A percentile compares a stretch with the other conserved stretches of the same genome.
phyloP scores from a whole-genome alignment of 352 stramenopile species.

The Phytophthora capsici region DNA sequence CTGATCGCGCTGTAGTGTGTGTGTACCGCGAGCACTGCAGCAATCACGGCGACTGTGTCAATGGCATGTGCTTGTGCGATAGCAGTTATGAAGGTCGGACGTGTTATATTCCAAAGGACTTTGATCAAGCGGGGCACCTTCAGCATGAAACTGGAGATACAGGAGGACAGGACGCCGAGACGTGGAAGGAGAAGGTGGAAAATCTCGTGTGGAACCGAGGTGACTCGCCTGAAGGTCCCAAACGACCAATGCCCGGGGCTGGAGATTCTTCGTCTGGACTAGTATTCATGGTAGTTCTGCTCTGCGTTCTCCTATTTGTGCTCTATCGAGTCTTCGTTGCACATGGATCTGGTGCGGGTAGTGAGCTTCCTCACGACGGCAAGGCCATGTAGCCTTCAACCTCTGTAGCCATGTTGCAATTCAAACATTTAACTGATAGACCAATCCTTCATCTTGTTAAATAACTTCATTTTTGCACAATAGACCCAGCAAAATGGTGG shows the following conservation, averaged over 20 bases:
- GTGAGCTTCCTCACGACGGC: conserved; percentile 33
- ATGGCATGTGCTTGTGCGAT: conserved; percentile 79
- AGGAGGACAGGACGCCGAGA: conserved; percentile 43
- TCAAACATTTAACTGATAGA: conserved; percentile 29
- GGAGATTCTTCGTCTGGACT: conserved; percentile 44
- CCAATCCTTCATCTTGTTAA: conserved; percentile 7
- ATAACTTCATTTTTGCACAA: conserved; percentile 11
- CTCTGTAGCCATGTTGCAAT: conserved; percentile 24
- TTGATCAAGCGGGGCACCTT: conserved; percentile 39
- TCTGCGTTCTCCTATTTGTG: conserved; percentile 50
- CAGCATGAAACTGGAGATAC: conserved; percentile 34
- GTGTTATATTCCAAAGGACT: conserved; percentile 83
- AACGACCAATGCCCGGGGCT: conserved; percentile 29
- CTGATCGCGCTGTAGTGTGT: conserved; percentile 57
- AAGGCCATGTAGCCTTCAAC: conserved; percentile 38
- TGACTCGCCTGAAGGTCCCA: conserved; percentile 27
- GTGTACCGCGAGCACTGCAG: conserved; percentile 87
- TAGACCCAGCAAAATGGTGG: conserved; percentile 31
- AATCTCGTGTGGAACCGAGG: conserved; percentile 62
- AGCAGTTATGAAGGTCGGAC: conserved; percentile 74
- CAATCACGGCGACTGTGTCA: conserved; percentile 81
- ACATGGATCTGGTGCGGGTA: conserved; percentile 1
- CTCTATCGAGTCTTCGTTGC: conserved; percentile 48
- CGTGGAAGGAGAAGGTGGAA: conserved; percentile 70
- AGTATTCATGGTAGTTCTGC: conserved; percentile 48